A percentile compares a stretch with the other conserved stretches of the same genome.
These are phyloP conservation scores for Calocybe gambosa DNA, from an alignment of 1,284 basidiomycete genomes.

Conservation along the genomic window DNA sequence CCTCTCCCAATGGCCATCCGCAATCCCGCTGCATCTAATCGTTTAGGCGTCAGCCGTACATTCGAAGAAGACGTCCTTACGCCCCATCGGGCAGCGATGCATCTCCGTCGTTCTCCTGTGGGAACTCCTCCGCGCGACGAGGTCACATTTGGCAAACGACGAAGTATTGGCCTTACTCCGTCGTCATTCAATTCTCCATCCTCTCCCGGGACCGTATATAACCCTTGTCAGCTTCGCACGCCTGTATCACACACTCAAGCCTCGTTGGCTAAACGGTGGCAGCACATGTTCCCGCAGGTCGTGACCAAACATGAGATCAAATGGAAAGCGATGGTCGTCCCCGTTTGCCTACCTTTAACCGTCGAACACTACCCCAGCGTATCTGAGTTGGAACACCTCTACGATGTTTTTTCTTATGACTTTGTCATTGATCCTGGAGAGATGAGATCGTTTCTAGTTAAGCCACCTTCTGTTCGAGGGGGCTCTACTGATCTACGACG, in stretches of 20 bases:
- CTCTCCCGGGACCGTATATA: constrained; percentile 44
- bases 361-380: constrained; percentile 83
- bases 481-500: constrained; percentile 52
- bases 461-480: constrained; percentile 45
- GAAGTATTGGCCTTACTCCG: constrained; percentile 40
- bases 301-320: constrained; percentile 86
- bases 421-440: constrained; percentile 74
- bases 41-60: constrained; percentile 39
- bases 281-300: constrained; percentile 78
- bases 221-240: constrained; percentile 59
- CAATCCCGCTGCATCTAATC: constrained; percentile 29
- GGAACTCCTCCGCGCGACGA: constrained; percentile 66
- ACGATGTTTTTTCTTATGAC: constrained; percentile 78
- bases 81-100: constrained; percentile 31
- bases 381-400: constrained; percentile 72
- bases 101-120: constrained; percentile 53
- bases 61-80: constrained; percentile 49
- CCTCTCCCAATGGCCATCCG: constrained; percentile 53
- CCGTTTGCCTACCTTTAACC: constrained; percentile 86
- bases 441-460: constrained; percentile 77
- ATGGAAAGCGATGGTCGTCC: constrained; percentile 84
- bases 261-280: constrained; percentile 79
- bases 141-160: constrained; percentile 45
- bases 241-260: constrained; percentile 55
- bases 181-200: constrained; percentile 43